Evolutionary conservation across 75 land plant genomes (phyloP).

Genomic region (Sequoiadendron giganteum): DNA sequence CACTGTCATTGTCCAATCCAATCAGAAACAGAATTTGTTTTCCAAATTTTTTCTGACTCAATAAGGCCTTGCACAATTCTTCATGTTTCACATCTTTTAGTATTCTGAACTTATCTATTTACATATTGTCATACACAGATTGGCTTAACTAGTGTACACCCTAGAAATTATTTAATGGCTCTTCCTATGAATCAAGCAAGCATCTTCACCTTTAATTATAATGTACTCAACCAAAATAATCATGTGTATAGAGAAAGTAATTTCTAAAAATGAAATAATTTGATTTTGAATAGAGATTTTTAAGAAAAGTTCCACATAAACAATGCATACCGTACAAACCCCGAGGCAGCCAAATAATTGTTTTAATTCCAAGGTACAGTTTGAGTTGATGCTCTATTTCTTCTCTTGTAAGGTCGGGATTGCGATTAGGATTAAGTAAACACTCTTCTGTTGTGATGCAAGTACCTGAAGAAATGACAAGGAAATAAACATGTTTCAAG

Average conservation of each 20-base stretch:
- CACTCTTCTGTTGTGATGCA: slow-evolving; percentile 98
- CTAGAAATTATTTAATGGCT: neutral
- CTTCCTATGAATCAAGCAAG: neutral
- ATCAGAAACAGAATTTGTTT: neutral
- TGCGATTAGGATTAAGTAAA: slow-evolving; percentile 83
- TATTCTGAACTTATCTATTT: neutral
- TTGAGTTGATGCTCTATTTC: slow-evolving; percentile 81
- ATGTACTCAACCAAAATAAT: neutral
- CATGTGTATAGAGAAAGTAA: neutral
- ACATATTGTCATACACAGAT: neutral
- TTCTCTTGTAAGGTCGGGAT: slow-evolving; percentile 65
- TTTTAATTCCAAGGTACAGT: slow-evolving; percentile 75
- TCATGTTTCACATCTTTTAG: neutral
- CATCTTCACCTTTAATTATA: neutral
- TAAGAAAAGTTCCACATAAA: neutral
- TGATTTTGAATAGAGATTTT: neutral
- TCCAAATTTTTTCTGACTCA: neutral
- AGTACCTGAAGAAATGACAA: slow-evolving; percentile 59
- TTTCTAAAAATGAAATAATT: neutral
- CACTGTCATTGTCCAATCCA: no score
- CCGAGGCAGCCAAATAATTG: slow-evolving; percentile 91
- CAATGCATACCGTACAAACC: slow-evolving; percentile 66
- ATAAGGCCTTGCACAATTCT: neutral
- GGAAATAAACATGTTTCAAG: slow-evolving; percentile 1
- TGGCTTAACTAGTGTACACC: neutral